Conservation (phyloP, 441 rosid species). For the Adansonia gregorii region DNA sequence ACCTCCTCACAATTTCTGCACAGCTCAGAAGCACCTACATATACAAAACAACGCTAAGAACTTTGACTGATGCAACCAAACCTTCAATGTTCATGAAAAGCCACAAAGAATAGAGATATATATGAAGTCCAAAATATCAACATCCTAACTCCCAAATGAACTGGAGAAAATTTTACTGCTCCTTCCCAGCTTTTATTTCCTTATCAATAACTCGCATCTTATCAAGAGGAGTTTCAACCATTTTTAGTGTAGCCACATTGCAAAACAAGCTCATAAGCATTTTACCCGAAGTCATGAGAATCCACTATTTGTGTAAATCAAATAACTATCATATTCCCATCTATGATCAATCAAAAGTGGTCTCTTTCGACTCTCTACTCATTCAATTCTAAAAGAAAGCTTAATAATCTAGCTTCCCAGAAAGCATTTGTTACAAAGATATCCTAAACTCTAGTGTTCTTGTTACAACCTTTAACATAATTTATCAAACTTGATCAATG, state of each 20-base stretch:
- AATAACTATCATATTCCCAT: not conserved
- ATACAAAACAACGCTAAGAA: conserved; percentile 24
- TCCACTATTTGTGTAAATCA: not conserved
- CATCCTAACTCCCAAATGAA: too few relatives aligned
- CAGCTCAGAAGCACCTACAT: conserved; percentile 36
- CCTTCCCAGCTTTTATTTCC: not conserved
- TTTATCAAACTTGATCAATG: not conserved
- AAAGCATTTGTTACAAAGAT: not conserved
- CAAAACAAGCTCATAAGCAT: not conserved
- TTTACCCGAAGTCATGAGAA: not conserved
- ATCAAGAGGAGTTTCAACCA: not conserved
- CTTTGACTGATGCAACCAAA: conserved; percentile 15
- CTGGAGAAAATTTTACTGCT: not conserved
- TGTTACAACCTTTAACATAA: not conserved
- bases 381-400: not conserved
- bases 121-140: too few relatives aligned
- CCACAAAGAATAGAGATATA: too few relatives aligned
- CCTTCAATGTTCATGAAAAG: too few relatives aligned
- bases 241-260: not conserved
- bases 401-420: not conserved
- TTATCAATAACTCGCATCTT: not conserved
- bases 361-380: not conserved
- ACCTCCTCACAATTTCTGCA: conserved; percentile 28
- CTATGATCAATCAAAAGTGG: not conserved
- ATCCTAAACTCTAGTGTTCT: not conserved